Evolutionary conservation across 2,329 filamentous ascomycete genomes (phyloP).

Genomic region (Coniochaeta sp.): DNA sequence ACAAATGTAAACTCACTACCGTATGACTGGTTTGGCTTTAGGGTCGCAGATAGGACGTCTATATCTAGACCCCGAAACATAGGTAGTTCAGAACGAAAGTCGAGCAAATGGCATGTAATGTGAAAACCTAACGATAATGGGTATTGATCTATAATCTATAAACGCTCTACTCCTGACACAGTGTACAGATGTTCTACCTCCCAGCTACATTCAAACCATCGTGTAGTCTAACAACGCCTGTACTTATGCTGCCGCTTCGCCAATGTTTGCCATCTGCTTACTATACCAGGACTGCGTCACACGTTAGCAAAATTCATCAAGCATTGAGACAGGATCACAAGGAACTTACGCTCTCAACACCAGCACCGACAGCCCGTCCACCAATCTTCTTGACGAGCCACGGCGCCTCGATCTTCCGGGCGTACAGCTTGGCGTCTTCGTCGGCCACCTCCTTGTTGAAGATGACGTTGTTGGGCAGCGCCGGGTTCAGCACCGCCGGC

Average conservation of each 20-base stretch:
- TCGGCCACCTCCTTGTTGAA: constrained; percentile 25
- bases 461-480: constrained; percentile 25
- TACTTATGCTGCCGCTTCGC: background rate
- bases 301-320: background rate
- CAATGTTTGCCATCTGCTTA: background rate
- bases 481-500: constrained; percentile 29
- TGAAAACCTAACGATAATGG: background rate
- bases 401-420: background rate
- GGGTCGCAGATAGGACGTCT: too few species aligned
- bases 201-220: too few species aligned
- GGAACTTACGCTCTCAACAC: background rate
- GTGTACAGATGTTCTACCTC: too few species aligned
- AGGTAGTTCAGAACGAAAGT: too few species aligned
- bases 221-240: background rate
- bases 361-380: background rate
- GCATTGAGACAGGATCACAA: background rate
- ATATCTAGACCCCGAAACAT: background rate
- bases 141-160: background rate
- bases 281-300: background rate
- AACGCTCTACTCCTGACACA: too few species aligned
- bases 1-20: too few species aligned
- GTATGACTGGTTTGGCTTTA: too few species aligned
- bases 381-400: background rate
- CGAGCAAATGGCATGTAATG: too few species aligned
- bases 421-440: constrained; percentile 23